Base-by-base conservation (phyloP, 2,329 filamentous ascomycete species). In the Ophiocordyceps camponoti-floridani region DNA sequence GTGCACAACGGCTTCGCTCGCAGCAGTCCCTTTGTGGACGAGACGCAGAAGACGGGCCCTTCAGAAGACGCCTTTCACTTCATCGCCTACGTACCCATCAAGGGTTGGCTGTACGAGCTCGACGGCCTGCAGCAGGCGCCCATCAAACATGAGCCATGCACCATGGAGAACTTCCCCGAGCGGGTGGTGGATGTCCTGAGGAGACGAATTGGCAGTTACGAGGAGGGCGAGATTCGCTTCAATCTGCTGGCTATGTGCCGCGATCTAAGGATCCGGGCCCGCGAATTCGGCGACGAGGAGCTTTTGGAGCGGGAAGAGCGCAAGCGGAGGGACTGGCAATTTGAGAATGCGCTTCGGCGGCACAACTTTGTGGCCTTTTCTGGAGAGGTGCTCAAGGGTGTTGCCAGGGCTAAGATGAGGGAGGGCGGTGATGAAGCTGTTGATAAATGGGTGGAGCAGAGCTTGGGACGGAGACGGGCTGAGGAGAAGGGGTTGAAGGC, bases 311-410 rank as follows among this genome's bases (percentile, higher is more conserved):
- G 80, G 45, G 88, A 96, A 70, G 77, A 89, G 66, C 71, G 75
- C 57, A 94, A 94, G 75, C 73, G 91, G 44, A 72, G 72, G 47
- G 83, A 80, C 50, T 98, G 91, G 91, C 74, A 79, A 58, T 95
- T 91, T 72, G 91, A 98, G 72, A 98, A 98, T 63, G 83, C 87
- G 11, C 68, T 98, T 55, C 68, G 91, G 48, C 70, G 84, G 54
- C 89, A 94, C 62, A 98, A 98, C 63, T 98, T 98, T 66, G 84
- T 98, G 1, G 89, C 87, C 0, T 95, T 98, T 56, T 83, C 89
- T 3, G 87, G 85, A 12, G 87, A 95, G 67, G 70, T 95, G 48
- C 66, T 94, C 53, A 93, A 91, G 68, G 83, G 79, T 1, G 89
- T 95, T 4, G 82, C 86, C n/a, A 70, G 65, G 50, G 61, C 66